A percentile compares a stretch with the other conserved stretches of the same genome.
Evolutionary conservation across 768 basidiomycete species (phyloP).

Genomic region (Mycena chlorophos): DNA sequence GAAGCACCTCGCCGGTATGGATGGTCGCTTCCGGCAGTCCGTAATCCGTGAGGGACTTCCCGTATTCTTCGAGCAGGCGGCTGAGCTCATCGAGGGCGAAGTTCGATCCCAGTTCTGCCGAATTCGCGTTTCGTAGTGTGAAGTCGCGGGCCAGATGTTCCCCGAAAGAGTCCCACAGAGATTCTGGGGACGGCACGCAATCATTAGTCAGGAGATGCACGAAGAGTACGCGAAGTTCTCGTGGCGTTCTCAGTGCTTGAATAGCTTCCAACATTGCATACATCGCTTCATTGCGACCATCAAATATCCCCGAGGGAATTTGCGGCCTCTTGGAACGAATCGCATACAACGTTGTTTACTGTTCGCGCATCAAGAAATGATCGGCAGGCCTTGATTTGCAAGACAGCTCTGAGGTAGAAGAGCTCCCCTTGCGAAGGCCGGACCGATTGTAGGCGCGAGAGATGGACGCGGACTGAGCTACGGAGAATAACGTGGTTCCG

Average conservation of each 20-base stretch:
- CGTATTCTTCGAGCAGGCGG: slow-evolving; percentile 16
- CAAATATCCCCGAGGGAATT: neutral
- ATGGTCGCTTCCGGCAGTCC: slow-evolving; percentile 31
- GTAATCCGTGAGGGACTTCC: slow-evolving; percentile 26
- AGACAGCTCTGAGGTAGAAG: slow-evolving; percentile 34
- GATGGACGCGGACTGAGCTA: slow-evolving; percentile 8
- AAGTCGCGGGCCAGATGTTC: slow-evolving; percentile 13
- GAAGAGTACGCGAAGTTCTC: slow-evolving; percentile 40
- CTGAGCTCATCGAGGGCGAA: neutral
- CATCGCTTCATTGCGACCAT: slow-evolving; percentile 1
- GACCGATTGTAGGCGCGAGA: slow-evolving; percentile 23
- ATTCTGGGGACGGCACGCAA: slow-evolving; percentile 7
- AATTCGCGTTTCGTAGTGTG: slow-evolving; percentile 10
- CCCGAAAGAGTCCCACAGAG: slow-evolving; percentile 7
- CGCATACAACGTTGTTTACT: neutral
- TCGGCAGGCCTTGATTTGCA: slow-evolving; percentile 20
- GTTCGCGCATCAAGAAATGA: neutral
- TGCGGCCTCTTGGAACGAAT: neutral
- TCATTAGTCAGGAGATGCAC: slow-evolving; percentile 39
- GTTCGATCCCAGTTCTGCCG: slow-evolving; percentile 17
- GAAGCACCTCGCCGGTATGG: neutral
- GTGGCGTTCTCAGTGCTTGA: slow-evolving; percentile 30
- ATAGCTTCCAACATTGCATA: slow-evolving; percentile 39
- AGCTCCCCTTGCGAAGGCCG: slow-evolving; percentile 33
- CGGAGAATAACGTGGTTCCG: neutral